Evolutionary conservation across 2,329 filamentous ascomycete genomes (phyloP).

Genomic region (Neophaeococcomyces aloes): DNA sequence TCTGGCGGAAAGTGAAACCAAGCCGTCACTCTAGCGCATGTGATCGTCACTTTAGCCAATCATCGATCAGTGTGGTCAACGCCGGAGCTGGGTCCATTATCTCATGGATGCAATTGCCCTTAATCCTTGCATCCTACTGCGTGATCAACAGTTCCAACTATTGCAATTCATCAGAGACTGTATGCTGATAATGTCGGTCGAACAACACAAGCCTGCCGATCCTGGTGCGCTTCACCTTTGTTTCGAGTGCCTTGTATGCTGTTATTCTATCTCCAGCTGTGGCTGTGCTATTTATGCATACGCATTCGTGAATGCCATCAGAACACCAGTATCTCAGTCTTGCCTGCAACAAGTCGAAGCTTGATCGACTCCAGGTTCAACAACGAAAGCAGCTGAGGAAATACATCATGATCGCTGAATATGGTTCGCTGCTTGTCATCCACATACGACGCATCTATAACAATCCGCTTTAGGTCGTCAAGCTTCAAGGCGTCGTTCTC

Average conservation of each 20-base stretch:
- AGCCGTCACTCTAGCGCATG: background rate
- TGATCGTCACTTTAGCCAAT: constrained; percentile 2
- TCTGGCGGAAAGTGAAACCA: constrained; percentile 3
- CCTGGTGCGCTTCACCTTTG: too few species aligned
- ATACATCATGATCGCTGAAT: constrained; percentile 89
- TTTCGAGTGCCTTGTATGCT: too few species aligned
- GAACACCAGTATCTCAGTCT: constrained; percentile 17
- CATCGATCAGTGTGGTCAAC: background rate
- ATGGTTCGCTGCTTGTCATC: constrained; percentile 91
- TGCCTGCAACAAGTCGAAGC: constrained; percentile 8
- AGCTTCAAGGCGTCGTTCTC: constrained; percentile 70
- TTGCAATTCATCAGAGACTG: too few species aligned
- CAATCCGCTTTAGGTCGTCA: constrained; percentile 61
- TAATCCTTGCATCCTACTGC: too few species aligned
- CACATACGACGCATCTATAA: constrained; percentile 85
- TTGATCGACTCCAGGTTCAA: constrained; percentile 57
- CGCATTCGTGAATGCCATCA: constrained; percentile 2
- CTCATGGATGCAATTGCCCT: background rate
- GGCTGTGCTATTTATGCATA: background rate
- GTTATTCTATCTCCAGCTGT: background rate
- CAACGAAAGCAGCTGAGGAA: constrained; percentile 67
- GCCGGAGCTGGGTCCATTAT: background rate
- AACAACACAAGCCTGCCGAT: too few species aligned
- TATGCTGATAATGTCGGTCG: too few species aligned
- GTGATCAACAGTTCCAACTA: too few species aligned